Evolutionary conservation across 495 filamentous ascomycete species (phyloP).

Genomic region (Penicillium steckii): DNA sequence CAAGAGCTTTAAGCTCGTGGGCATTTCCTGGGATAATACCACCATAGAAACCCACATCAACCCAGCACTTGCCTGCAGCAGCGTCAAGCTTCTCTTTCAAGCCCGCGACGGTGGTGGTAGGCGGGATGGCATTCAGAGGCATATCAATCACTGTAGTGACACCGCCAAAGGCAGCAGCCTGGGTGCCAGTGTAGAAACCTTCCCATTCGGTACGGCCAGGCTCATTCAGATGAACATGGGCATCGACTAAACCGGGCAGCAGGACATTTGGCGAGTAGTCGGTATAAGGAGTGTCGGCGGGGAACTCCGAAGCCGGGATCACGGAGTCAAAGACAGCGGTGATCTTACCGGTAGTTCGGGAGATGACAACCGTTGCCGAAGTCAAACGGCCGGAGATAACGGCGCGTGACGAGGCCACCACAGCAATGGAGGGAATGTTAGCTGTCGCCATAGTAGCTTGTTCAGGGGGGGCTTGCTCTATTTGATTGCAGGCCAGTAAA

Average conservation of each 20-base stretch:
- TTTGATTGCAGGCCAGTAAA: slow-evolving; percentile 6
- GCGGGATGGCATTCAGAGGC: slow-evolving; percentile 96
- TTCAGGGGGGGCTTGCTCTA: slow-evolving; percentile 5
- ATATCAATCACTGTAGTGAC: slow-evolving; percentile 99
- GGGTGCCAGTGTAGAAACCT: slow-evolving; percentile 90
- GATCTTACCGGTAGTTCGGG: slow-evolving; percentile 79
- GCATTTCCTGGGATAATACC: slow-evolving; percentile 92
- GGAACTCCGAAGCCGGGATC: slow-evolving; percentile 70
- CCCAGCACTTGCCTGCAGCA: slow-evolving; percentile 90
- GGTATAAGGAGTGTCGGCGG: slow-evolving; percentile 65
- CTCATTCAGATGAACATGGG: slow-evolving; percentile 97
- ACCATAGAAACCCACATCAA: slow-evolving; percentile 97
- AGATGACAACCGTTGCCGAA: slow-evolving; percentile 76
- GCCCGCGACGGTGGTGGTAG: slow-evolving; percentile 83
- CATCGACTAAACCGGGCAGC: slow-evolving; percentile 91
- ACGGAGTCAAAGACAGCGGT: slow-evolving; percentile 71
- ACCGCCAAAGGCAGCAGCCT: slow-evolving; percentile 91
- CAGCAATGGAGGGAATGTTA: slow-evolving; percentile 53
- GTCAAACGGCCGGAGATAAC: slow-evolving; percentile 68
- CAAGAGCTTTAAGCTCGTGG: slow-evolving; percentile 72
- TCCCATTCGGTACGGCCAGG: slow-evolving; percentile 98
- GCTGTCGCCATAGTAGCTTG: slow-evolving; percentile 28
- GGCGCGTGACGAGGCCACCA: slow-evolving; percentile 80
- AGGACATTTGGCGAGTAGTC: slow-evolving; percentile 87
- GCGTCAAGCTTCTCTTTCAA: slow-evolving; percentile 83